phyloP scores from a whole-genome alignment of 305 asterid genomes.

The Striga hermonthica region DNA sequence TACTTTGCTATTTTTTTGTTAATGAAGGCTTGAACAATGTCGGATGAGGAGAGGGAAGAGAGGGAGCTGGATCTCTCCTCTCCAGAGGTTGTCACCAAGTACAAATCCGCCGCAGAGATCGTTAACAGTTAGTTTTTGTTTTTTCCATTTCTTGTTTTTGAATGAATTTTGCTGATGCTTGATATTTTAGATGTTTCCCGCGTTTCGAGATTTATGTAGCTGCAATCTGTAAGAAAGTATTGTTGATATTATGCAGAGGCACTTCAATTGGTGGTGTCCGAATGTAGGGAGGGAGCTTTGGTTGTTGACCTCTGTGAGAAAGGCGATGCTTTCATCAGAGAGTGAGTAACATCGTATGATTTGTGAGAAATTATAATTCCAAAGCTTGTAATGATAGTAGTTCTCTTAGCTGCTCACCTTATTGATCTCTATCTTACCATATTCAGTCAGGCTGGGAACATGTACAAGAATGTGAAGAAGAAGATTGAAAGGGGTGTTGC shows the following conservation, averaged over 20 bases:
- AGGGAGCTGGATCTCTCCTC: conserved; percentile 68
- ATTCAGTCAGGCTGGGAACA: conserved; percentile 45
- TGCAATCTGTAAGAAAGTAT: conserved; percentile 14
- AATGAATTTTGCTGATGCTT: not conserved
- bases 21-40: conserved; percentile 42
- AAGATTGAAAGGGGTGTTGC: conserved; percentile 61
- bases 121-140: conserved; percentile 43
- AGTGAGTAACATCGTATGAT: conserved; percentile 37
- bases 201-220: not conserved
- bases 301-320: conserved; percentile 52
- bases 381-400: conserved; percentile 5
- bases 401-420: not conserved
- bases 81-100: conserved; percentile 66
- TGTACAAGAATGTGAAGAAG: conserved; percentile 59
- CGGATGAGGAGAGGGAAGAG: conserved; percentile 81
- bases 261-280: conserved; percentile 44
- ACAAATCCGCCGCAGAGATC: conserved; percentile 69
- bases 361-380: not conserved
- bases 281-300: conserved; percentile 46
- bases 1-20: conserved; percentile 17
- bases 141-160: not conserved
- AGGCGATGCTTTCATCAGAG: conserved; percentile 48
- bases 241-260: conserved; percentile 42
- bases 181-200: not conserved
- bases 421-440: not conserved